Evolutionary conservation across 2,329 filamentous ascomycete genomes (phyloP).

Genomic region (Aspergillus sp.): DNA sequence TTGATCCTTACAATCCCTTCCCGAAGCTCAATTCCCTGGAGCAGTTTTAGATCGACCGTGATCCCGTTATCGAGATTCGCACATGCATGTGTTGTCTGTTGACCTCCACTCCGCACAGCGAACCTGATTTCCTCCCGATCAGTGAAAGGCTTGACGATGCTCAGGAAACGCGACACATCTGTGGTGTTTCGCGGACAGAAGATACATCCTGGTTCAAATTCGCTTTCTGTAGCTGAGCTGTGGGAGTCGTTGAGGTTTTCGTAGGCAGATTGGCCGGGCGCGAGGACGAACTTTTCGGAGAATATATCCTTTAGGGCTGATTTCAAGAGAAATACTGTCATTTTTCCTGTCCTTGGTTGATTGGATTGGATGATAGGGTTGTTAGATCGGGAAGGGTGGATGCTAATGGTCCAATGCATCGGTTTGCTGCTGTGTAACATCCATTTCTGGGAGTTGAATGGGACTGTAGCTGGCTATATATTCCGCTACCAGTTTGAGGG

Average conservation of each 20-base stretch:
- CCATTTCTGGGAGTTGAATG: too few species aligned
- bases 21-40: not conserved
- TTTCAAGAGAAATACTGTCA: not conserved
- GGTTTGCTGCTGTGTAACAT: too few species aligned
- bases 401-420: too few species aligned
- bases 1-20: not conserved
- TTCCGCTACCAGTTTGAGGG: too few species aligned
- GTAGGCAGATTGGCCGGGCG: not conserved
- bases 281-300: not conserved
- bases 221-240: not conserved
- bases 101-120: not conserved
- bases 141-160: not conserved
- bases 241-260: not conserved
- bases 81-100: not conserved
- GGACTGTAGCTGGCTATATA: too few species aligned
- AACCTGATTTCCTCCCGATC: not conserved
- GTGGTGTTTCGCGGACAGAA: not conserved
- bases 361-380: not conserved
- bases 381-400: not conserved
- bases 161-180: not conserved
- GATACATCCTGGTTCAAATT: not conserved
- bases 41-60: not conserved
- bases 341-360: not conserved
- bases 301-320: not conserved
- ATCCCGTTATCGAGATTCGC: not conserved